A percentile compares a stretch with the other conserved stretches of the same genome.
Evolutionary conservation across 2,329 filamentous ascomycete genomes (phyloP).

Genomic region (Aspergillus candidus): DNA sequence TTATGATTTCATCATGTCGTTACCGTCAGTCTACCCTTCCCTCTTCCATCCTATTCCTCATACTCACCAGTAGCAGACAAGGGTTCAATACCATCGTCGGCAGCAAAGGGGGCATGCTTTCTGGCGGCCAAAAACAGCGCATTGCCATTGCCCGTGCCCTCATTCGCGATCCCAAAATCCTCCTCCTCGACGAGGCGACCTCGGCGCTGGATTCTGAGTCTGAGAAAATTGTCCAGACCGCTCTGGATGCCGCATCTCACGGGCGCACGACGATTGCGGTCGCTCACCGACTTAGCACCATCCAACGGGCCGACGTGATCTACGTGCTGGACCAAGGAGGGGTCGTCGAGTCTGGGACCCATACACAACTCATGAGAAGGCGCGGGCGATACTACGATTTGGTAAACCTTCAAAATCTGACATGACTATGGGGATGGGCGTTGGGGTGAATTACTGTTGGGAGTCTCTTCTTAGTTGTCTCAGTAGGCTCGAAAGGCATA

Average conservation of each 20-base stretch:
- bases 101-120: conserved; percentile 20
- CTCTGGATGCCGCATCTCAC: conserved; percentile 71
- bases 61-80: conserved; percentile 10
- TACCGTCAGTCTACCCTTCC: conserved; percentile 18
- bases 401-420: conserved; percentile 70
- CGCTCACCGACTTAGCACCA: conserved; percentile 80
- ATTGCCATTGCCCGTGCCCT: conserved; percentile 33
- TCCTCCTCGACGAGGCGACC: conserved; percentile 30
- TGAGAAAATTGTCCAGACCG: conserved; percentile 53
- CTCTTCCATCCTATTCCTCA: not conserved
- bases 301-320: conserved; percentile 85
- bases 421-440: conserved; percentile 17
- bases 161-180: conserved; percentile 28
- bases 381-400: conserved; percentile 67
- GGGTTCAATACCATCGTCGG: conserved; percentile 21
- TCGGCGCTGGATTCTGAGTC: conserved; percentile 42
- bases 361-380: conserved; percentile 61
- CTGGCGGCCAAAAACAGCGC: conserved; percentile 33
- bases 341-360: conserved; percentile 75
- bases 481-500: too few relatives aligned
- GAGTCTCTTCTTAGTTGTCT: too few relatives aligned
- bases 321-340: conserved; percentile 84
- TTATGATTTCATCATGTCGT: conserved; percentile 22
- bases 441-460: not conserved
- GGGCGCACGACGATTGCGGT: conserved; percentile 85